phyloP scores from a whole-genome alignment of 2,329 filamentous ascomycete genomes.

The Ascochyta clinopodiicola region DNA sequence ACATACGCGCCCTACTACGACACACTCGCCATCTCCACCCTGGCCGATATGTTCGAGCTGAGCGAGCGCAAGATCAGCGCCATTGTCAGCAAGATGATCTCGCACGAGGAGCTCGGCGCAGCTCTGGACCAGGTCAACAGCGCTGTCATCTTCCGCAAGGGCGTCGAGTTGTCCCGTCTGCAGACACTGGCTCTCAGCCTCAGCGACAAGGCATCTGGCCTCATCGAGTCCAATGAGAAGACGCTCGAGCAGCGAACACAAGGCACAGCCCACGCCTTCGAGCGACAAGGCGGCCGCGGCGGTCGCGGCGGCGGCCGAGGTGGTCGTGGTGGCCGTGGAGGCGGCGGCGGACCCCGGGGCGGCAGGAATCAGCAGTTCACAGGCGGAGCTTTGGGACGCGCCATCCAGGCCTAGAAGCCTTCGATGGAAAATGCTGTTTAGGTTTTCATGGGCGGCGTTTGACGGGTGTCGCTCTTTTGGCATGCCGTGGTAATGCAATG shows the following conservation, averaged over 20 bases:
- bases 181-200: constrained; percentile 94
- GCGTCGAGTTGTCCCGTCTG: constrained; percentile 93
- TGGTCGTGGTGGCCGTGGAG: constrained; percentile 68
- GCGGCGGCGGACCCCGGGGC: constrained; percentile 62
- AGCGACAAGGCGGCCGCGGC: constrained; percentile 83
- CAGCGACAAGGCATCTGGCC: constrained; percentile 92
- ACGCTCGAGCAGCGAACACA: constrained; percentile 96
- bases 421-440: constrained; percentile 5
- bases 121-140: constrained; percentile 97
- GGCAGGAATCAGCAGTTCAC: constrained; percentile 81
- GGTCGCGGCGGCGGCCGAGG: constrained; percentile 66
- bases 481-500: constrained; percentile 18
- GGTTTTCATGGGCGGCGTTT: constrained; percentile 20
- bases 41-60: constrained; percentile 95
- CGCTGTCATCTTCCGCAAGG: constrained; percentile 99
- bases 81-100: constrained; percentile 99
- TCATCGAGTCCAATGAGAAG: constrained; percentile 97
- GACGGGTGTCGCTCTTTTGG: constrained; percentile 9
- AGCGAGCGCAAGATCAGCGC: constrained; percentile 89
- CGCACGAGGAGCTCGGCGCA: constrained; percentile 94
- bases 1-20: constrained; percentile 99
- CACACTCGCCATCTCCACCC: constrained; percentile 83
- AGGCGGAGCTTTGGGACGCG: constrained; percentile 74
- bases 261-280: constrained; percentile 93
- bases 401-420: constrained; percentile 54